Evolutionary conservation across 352 stramenopile genomes (phyloP).

Genomic region (Plasmopara muralis): DNA sequence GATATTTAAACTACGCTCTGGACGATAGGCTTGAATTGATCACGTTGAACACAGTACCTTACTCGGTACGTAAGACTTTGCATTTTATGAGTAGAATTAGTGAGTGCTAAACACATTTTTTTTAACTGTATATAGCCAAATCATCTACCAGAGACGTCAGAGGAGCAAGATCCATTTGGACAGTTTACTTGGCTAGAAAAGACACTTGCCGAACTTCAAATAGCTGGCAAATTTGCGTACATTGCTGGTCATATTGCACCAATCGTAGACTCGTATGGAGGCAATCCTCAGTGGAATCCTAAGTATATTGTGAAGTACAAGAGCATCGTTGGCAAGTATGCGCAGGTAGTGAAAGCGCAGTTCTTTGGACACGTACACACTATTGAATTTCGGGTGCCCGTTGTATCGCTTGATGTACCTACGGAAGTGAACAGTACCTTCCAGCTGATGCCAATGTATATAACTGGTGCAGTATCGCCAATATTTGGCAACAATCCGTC

Average conservation of each 20-base stretch:
- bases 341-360: conserved; percentile 74
- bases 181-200: conserved; percentile 89
- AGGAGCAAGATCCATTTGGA: conserved; percentile 76
- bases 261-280: conserved; percentile 85
- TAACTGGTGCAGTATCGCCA: conserved; percentile 83
- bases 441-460: conserved; percentile 67
- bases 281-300: conserved; percentile 84
- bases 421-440: conserved; percentile 14
- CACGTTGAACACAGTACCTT: conserved; percentile 81
- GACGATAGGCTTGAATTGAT: conserved; percentile 61
- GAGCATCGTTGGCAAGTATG: conserved; percentile 61
- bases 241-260: conserved; percentile 90
- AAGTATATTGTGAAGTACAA: conserved; percentile 85
- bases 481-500: conserved; percentile 90
- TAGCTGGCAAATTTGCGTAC: conserved; percentile 60
- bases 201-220: conserved; percentile 49
- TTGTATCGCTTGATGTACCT: conserved; percentile 17
- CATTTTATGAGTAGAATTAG: neutral
- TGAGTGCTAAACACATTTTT: neutral
- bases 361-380: conserved; percentile 92
- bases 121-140: conserved; percentile 34
- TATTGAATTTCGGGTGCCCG: conserved; percentile 84
- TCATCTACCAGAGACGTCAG: conserved; percentile 66
- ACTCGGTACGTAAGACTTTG: conserved; percentile 44
- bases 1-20: conserved; percentile 60